Conservation (phyloP, 2,329 filamentous ascomycete genomes). For the Colletotrichum falcatum region DNA sequence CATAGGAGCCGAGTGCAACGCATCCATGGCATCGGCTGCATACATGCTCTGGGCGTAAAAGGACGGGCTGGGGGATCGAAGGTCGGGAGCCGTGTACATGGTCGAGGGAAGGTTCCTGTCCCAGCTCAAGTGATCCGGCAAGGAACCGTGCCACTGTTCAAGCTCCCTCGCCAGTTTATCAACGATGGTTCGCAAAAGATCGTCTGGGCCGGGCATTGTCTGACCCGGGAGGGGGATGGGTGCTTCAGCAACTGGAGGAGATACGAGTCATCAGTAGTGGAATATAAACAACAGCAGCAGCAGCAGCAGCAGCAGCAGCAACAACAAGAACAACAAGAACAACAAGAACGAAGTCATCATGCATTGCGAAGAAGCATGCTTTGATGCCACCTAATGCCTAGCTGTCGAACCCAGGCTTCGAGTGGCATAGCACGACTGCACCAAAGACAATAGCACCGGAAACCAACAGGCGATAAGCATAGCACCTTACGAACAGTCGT, state of each 20-base stretch:
- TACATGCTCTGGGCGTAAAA: constrained; percentile 48
- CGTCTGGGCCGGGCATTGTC: constrained; percentile 24
- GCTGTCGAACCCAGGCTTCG: neutral
- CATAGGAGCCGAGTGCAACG: neutral
- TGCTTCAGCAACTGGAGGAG: constrained; percentile 9
- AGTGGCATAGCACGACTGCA: neutral
- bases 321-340: neutral
- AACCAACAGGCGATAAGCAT: neutral
- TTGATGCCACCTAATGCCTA: neutral
- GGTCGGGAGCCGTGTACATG: constrained; percentile 52
- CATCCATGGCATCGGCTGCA: constrained; percentile 56
- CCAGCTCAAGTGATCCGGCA: constrained; percentile 68
- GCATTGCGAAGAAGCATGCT: neutral
- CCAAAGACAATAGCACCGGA: neutral
- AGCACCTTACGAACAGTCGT: neutral
- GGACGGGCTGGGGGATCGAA: constrained; percentile 29
- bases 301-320: no score
- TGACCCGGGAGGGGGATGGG: constrained; percentile 5
- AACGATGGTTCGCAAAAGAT: constrained; percentile 42
- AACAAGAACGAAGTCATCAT: neutral
- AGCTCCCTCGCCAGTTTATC: constrained; percentile 65
- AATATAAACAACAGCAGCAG: neutral
- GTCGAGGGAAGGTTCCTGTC: constrained; percentile 61
- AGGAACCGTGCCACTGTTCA: constrained; percentile 64
- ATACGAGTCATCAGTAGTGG: constrained; percentile 30